Base-by-base conservation (phyloP, 2,329 filamentous ascomycete species). In the Huntiella abstrusa region DNA sequence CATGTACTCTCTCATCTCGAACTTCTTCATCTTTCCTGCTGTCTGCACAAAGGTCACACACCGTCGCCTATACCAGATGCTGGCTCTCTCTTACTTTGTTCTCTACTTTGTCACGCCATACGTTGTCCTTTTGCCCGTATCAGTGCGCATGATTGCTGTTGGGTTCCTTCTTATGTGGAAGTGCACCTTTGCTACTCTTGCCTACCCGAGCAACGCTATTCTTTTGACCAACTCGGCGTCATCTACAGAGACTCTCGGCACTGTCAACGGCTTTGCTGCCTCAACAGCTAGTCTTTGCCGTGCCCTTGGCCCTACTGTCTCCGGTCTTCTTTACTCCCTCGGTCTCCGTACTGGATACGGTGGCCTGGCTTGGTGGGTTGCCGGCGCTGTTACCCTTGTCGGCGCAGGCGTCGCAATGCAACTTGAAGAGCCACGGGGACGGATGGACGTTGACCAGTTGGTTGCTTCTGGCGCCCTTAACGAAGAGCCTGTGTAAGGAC, bases 351-450 rank as follows among this genome's bases (percentile, higher is more conserved):
- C 78, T 5, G 86, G 87, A 33, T 88, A 85, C 58, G 88, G 86
- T 4, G 86, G 86, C 15, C 68, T 95, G 33, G 81, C 86, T 0
- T 98, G 91, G 88, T 98, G 91, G 91, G 78, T 77, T 51, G 87
- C 80, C 53, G 84, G 81, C 6, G 55, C 81, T 3, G 75, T 95
- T 32, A 83, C 85, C 33, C 62, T 84, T 8, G 60, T 76, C 11
- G 91, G 87, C 40, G 83, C 80, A 1, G 63, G 82, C 43, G 67
- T 91, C 55, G 83, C 81, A 59, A 68, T 85, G 50, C 76, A 75
- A 58, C 82, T 95, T 62, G 75, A 75, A 33, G 82, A 88, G 55
- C 67, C 71, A 11, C 64, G 67, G 22, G 65, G 59, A 10, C 60
- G 51, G 8, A 39, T 51, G 8, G 51, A 52, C 15, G 22, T 28